phyloP scores from a whole-genome alignment of 305 asterid genomes.

The Plantago coronopus region DNA sequence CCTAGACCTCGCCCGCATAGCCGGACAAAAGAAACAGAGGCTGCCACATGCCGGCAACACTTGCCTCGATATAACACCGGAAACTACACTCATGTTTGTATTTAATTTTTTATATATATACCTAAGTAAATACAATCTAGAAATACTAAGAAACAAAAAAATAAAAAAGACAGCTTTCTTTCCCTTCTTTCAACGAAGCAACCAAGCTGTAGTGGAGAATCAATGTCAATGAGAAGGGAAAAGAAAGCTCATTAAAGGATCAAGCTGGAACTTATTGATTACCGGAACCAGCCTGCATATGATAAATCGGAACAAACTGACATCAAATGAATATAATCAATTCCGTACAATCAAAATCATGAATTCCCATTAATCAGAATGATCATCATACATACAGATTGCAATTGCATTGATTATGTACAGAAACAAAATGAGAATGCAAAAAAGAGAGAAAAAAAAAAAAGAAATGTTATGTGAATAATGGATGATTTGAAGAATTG shows the following conservation, averaged over 20 bases:
- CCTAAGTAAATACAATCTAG: slow-evolving; percentile 26
- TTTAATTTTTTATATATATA: slow-evolving; percentile 9
- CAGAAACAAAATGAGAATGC: no score
- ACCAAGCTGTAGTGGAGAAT: slow-evolving; percentile 25
- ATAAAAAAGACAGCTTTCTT: slow-evolving; percentile 38
- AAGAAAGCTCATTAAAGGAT: slow-evolving; percentile 44
- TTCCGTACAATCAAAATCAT: background rate
- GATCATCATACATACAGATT: background rate
- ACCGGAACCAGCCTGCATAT: slow-evolving; percentile 62
- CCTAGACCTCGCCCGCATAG: slow-evolving; percentile 86
- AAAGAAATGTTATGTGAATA: no score
- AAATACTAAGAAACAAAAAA: background rate
- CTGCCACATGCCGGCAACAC: slow-evolving; percentile 90
- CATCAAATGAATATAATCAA: background rate
- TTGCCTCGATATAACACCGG: slow-evolving; percentile 95
- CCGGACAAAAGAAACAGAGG: slow-evolving; percentile 95
- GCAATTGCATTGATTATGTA: background rate
- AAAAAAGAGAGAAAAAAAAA: no score
- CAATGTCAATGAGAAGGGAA: slow-evolving; percentile 49
- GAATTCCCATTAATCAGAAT: background rate
- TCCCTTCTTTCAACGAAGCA: slow-evolving; percentile 50
- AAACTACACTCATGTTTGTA: slow-evolving; percentile 68
- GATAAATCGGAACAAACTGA: slow-evolving; percentile 21
- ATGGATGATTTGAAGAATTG: no score
- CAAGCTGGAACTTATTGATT: slow-evolving; percentile 39